Conservation (phyloP, 2,329 filamentous ascomycete genomes). For the Trichocomaceae sp. region DNA sequence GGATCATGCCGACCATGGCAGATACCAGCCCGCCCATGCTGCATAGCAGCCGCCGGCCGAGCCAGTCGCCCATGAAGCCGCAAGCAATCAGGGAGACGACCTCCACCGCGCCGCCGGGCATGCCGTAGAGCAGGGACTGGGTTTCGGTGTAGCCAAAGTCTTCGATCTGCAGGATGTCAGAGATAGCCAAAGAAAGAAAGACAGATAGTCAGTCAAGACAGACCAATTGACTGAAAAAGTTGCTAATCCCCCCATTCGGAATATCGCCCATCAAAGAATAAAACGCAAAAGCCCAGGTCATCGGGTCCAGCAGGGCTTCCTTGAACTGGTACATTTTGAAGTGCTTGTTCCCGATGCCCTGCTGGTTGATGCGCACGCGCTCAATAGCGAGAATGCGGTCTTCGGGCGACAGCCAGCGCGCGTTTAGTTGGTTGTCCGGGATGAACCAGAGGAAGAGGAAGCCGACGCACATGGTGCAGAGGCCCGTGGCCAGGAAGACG, state of each 20-base stretch:
- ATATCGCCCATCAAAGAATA: slow-evolving; percentile 53
- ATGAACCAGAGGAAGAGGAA: slow-evolving; percentile 46
- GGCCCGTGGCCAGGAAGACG: slow-evolving; percentile 49
- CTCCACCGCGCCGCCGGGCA: slow-evolving; percentile 60
- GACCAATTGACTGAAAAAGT: slow-evolving; percentile 55
- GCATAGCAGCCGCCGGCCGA: slow-evolving; percentile 52
- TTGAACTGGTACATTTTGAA: slow-evolving; percentile 62
- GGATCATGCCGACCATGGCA: slow-evolving; percentile 54
- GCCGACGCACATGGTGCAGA: slow-evolving; percentile 47
- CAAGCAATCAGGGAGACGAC: slow-evolving; percentile 52
- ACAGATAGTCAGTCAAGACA: slow-evolving; percentile 33
- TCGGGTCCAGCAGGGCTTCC: slow-evolving; percentile 52
- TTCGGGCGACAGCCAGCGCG: slow-evolving; percentile 56
- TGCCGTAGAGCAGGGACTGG: slow-evolving; percentile 58
- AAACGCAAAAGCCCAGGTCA: slow-evolving; percentile 56
- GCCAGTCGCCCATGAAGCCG: slow-evolving; percentile 52
- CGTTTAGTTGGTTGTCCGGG: slow-evolving; percentile 56
- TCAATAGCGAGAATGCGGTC: slow-evolving; percentile 65
- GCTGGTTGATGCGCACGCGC: slow-evolving; percentile 66
- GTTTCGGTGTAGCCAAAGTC: slow-evolving; percentile 60
- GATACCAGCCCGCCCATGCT: slow-evolving; percentile 47
- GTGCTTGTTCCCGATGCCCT: slow-evolving; percentile 64
- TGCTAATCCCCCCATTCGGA: slow-evolving; percentile 53
- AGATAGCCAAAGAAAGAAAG: neutral
- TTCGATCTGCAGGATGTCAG: slow-evolving; percentile 37